phyloP scores from a whole-genome alignment of 164 flowering plant genomes.

The Tinospora cordifolia region DNA sequence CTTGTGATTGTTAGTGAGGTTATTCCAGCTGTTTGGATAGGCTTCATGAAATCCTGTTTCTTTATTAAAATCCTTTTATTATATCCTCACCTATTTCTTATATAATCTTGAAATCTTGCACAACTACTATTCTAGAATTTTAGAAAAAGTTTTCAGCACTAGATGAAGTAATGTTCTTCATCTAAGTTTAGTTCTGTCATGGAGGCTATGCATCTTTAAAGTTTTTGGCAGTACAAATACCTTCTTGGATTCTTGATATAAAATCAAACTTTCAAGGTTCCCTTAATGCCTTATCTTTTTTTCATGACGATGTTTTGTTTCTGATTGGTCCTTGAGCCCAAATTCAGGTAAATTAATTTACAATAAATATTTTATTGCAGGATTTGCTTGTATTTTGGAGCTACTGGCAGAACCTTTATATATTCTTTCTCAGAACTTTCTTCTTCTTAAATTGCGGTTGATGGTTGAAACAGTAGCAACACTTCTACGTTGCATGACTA shows the following conservation, averaged over 20 bases:
- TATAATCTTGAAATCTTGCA: neutral
- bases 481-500: conserved; percentile 60
- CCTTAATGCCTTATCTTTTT: neutral
- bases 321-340: neutral
- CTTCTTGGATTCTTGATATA: neutral
- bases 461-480: conserved; percentile 77
- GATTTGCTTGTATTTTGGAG: conserved; percentile 84
- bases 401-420: conserved; percentile 86
- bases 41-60: neutral
- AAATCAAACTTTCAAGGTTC: neutral
- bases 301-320: neutral
- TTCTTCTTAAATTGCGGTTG: conserved; percentile 66
- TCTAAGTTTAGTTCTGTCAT: neutral
- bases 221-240: neutral
- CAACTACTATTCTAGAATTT: neutral
- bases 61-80: neutral
- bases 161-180: neutral
- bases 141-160: conserved; percentile 3
- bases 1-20: neutral
- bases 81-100: neutral
- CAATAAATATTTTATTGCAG: conserved; percentile 33
- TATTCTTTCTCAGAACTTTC: conserved; percentile 80
- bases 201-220: neutral
- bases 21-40: neutral
- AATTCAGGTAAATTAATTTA: neutral